These are phyloP conservation scores for Dendrothele bispora DNA, from an alignment of 768 basidiomycete species.

Conservation along the genomic window DNA sequence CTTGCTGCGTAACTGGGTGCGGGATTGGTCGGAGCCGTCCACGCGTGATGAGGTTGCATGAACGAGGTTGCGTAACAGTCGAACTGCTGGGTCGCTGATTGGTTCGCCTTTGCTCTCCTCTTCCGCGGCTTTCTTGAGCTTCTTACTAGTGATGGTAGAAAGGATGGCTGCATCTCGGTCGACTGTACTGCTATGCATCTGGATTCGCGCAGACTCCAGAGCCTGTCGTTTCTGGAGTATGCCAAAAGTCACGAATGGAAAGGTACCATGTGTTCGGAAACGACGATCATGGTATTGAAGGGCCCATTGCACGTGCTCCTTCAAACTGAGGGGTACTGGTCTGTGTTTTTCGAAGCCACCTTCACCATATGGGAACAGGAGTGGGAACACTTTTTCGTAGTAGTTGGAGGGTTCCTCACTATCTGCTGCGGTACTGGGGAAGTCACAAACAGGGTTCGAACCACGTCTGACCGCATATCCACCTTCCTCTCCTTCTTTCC, in stretches of 20 bases:
- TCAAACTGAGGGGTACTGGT: slow-evolving; percentile 8
- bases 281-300: slow-evolving; percentile 27
- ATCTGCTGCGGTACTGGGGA: not conserved
- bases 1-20: slow-evolving; percentile 16
- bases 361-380: slow-evolving; percentile 9
- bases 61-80: slow-evolving; percentile 22
- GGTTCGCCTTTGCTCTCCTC: slow-evolving; percentile 27
- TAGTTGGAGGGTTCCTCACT: not conserved
- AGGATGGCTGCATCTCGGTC: slow-evolving; percentile 18
- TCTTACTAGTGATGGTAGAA: slow-evolving; percentile 21
- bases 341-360: slow-evolving; percentile 6
- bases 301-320: slow-evolving; percentile 27
- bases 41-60: slow-evolving; percentile 22
- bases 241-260: slow-evolving; percentile 29
- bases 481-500: not conserved
- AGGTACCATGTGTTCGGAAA: slow-evolving; percentile 30
- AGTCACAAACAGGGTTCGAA: too few species aligned
- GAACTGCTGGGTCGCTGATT: slow-evolving; percentile 26
- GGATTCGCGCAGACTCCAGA: slow-evolving; percentile 26
- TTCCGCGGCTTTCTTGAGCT: slow-evolving; percentile 29
- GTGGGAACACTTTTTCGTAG: slow-evolving; percentile 2
- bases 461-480: not conserved
- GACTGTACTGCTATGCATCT: slow-evolving; percentile 28
- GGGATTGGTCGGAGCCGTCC: slow-evolving; percentile 31
- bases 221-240: slow-evolving; percentile 28